phyloP scores from a whole-genome alignment of 352 stramenopile genomes.

The Blastocystis sp. region DNA sequence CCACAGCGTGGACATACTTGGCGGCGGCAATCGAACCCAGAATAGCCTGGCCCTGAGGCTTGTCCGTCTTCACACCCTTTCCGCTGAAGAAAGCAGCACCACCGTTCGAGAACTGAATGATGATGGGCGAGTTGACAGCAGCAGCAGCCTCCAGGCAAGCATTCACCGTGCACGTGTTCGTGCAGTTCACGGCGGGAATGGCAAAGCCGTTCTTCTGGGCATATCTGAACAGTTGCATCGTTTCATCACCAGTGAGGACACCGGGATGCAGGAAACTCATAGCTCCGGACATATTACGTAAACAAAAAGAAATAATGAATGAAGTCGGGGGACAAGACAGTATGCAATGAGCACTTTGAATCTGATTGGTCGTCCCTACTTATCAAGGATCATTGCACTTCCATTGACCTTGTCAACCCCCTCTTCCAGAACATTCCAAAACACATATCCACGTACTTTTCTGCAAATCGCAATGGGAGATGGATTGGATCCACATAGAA shows the following conservation, averaged over 20 bases:
- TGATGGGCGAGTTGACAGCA: conserved; percentile 87
- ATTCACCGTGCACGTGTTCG: conserved; percentile 83
- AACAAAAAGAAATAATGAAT: conserved; percentile 32
- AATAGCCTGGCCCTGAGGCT: conserved; percentile 75
- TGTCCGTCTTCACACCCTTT: conserved; percentile 84
- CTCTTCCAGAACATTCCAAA: background rate
- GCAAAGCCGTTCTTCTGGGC: conserved; percentile 83
- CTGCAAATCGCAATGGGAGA: no score
- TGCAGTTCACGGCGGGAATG: conserved; percentile 92
- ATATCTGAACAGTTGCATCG: conserved; percentile 79
- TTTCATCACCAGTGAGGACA: conserved; percentile 74
- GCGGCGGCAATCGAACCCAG: conserved; percentile 76
- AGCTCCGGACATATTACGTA: conserved; percentile 32
- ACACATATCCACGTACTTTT: background rate
- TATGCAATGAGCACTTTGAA: conserved; percentile 22
- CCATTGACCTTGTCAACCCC: background rate
- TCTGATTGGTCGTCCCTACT: background rate
- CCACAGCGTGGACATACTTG: conserved; percentile 86
- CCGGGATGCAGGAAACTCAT: conserved; percentile 61
- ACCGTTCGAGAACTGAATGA: conserved; percentile 94
- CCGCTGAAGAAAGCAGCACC: conserved; percentile 87
- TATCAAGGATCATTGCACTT: background rate
- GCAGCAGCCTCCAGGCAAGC: conserved; percentile 84
- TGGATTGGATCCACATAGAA: background rate
- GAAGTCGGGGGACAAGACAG: background rate